Base-by-base conservation (phyloP, 2,329 filamentous ascomycete genomes). In the Cladosporium sp. region DNA sequence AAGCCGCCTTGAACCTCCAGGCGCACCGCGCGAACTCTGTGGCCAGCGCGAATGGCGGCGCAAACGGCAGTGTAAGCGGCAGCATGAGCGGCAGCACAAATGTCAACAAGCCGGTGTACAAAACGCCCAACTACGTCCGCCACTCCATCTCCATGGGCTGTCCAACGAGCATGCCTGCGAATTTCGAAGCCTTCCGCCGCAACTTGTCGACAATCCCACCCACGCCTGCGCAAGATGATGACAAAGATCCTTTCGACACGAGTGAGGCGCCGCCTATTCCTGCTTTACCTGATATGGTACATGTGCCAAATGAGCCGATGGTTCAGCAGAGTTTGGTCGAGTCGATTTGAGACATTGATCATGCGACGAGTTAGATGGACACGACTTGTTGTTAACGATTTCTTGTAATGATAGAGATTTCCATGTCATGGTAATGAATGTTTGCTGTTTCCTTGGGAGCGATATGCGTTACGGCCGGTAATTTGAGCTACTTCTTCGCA, bases 171-270 rank as follows among this genome's bases (percentile, higher is more conserved):
- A 76, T 80, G 73, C 74, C 78, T 2, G 73, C 73, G 56, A 63
- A 56, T 16, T 54, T 63, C 25, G 60, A 63, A 21, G 34, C 34
- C n/a, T 58, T 58, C 32, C 72, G 70, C 10, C 78, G 77, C 2
- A 70, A 75, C 36, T 66, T 81, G 56, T 72, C 73, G 11, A 76
- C 76, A 0, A 80, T 81, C 32, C 78, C 79, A n/a, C 78, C 76
- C 3, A 82, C 78, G 6, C 78, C 79, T n/a, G 75, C 71, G 10
- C 67, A 72, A 5, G 74, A 75, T 10, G 74, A 76, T 13, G 67
- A 69, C 8, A 67, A 74, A 25, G 77, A 78, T 67, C 79, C 79
- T 0, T 81, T 81, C 65, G 78, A 79, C 34, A 73, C 58, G 10
- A 69, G 65, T 14, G 57, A 53, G 53, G 64, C 69, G 32, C 68